Percentiles rank a stretch among this genome's conserved stretches.
phyloP scores from a whole-genome alignment of 768 basidiomycete genomes.

The Lactarius indigo region DNA sequence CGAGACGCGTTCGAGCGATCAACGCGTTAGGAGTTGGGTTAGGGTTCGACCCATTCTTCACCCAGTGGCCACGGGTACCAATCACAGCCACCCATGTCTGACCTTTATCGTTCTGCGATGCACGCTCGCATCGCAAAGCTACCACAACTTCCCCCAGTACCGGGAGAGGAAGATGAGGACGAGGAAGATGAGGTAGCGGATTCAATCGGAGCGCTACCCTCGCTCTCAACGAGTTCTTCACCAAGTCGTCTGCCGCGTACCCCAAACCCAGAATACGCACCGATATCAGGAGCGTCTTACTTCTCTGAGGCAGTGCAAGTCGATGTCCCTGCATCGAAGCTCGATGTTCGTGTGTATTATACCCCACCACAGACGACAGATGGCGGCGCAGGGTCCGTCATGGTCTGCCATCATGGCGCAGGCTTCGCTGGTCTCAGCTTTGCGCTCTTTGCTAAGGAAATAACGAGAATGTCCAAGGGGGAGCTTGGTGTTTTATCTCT shows the following conservation, averaged over 20 bases:
- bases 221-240: conserved; percentile 58
- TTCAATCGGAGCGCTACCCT: conserved; percentile 57
- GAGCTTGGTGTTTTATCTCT: conserved; percentile 79
- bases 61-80: no score
- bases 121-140: conserved; percentile 71
- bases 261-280: conserved; percentile 63
- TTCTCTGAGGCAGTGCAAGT: conserved; percentile 82
- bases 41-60: not conserved
- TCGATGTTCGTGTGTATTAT: conserved; percentile 81
- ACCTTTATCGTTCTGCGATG: conserved; percentile 74
- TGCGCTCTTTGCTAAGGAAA: conserved; percentile 84
- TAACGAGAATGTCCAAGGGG: conserved; percentile 54
- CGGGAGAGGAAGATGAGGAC: conserved; percentile 43
- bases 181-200: conserved; percentile 57
- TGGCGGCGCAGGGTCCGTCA: conserved; percentile 52
- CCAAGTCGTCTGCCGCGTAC: conserved; percentile 44
- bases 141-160: conserved; percentile 42
- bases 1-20: not conserved
- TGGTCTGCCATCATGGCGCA: conserved; percentile 94
- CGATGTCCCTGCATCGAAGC: conserved; percentile 52
- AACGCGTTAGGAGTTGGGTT: not conserved
- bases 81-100: conserved; percentile 46
- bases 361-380: conserved; percentile 57
- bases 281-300: conserved; percentile 73
- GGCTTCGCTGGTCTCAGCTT: conserved; percentile 90